A percentile compares a stretch with the other conserved stretches of the same genome.
Conservation (phyloP, 495 filamentous ascomycete species). For the Hyaloscypha variabilis region DNA sequence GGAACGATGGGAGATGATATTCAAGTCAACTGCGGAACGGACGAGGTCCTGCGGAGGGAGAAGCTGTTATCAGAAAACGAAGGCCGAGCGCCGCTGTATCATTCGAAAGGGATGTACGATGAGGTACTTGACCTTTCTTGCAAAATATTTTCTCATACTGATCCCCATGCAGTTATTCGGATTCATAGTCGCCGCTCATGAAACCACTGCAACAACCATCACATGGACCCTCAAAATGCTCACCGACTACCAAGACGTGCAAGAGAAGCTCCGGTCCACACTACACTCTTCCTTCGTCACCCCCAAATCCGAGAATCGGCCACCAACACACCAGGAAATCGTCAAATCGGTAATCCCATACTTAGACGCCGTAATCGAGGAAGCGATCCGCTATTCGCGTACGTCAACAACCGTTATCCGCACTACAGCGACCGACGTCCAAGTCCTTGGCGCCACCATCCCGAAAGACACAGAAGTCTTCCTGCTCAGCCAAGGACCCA, state of each 20-base stretch:
- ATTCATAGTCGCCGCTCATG: too few relatives aligned
- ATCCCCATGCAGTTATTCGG: too few relatives aligned
- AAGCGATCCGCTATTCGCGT: constrained; percentile 34
- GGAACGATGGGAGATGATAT: too few relatives aligned
- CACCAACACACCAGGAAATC: constrained; percentile 33
- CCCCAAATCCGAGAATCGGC: constrained; percentile 24
- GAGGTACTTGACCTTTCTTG: too few relatives aligned
- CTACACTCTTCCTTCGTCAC: constrained; percentile 26
- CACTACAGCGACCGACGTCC: neutral
- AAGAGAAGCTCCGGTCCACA: constrained; percentile 31
- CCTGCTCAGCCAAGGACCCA: constrained; percentile 34
- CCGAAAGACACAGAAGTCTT: constrained; percentile 40
- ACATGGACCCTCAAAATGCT: constrained; percentile 39
- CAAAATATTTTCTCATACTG: too few relatives aligned
- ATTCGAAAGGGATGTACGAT: too few relatives aligned
- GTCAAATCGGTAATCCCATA: constrained; percentile 33
- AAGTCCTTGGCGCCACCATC: constrained; percentile 36
- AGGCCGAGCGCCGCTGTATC: too few relatives aligned
- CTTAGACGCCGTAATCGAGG: constrained; percentile 42
- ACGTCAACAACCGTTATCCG: constrained; percentile 28
- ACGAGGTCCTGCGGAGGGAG: too few relatives aligned
- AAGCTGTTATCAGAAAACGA: too few relatives aligned
- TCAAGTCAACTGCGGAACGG: too few relatives aligned
- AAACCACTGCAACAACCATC: too few relatives aligned
- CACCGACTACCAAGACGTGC: constrained; percentile 31